phyloP scores from a whole-genome alignment of 352 stramenopile genomes.

The Globisporangium parvum region DNA sequence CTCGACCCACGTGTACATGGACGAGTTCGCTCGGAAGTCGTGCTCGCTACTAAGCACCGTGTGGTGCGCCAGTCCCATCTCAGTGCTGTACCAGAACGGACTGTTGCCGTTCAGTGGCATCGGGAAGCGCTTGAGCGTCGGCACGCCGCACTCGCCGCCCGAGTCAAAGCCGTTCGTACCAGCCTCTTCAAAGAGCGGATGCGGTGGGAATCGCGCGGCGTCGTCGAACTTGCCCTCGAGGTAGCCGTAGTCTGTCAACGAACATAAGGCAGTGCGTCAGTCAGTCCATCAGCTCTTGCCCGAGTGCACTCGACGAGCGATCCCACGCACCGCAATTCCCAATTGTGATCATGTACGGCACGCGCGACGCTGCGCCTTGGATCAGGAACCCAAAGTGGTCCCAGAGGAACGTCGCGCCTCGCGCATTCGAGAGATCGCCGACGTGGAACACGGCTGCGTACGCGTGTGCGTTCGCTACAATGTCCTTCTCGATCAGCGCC shows the following conservation, averaged over 20 bases:
- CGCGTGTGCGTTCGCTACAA: conserved; percentile 16
- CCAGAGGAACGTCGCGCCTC: conserved; percentile 68
- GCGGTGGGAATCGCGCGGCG: conserved; percentile 18
- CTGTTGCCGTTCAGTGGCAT: conserved; percentile 60
- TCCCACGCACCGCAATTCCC: conserved; percentile 31
- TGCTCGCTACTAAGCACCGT: conserved; percentile 48
- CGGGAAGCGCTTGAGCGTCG: conserved; percentile 60
- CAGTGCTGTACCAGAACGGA: conserved; percentile 59
- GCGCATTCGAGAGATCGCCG: conserved; percentile 77
- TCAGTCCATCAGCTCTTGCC: background rate
- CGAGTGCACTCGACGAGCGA: too few species aligned
- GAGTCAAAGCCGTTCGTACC: conserved; percentile 39
- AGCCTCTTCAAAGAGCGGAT: conserved; percentile 28
- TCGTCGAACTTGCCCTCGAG: conserved; percentile 26
- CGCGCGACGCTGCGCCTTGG: conserved; percentile 51
- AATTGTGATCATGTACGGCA: conserved; percentile 76
- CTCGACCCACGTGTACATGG: conserved; percentile 45
- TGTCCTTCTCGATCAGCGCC: conserved; percentile 12
- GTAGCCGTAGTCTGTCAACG: conserved; percentile 30
- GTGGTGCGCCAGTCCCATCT: conserved; percentile 49
- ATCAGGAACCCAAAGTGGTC: conserved; percentile 84
- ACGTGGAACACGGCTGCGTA: conserved; percentile 77
- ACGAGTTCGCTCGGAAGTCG: conserved; percentile 36
- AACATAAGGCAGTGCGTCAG: background rate
- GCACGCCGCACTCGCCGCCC: conserved; percentile 84